Evolutionary conservation across 2,329 filamentous ascomycete species (phyloP), one percentile per base, ranked within the genome.

Genomic region (Ophiocordyceps camponoti-rufipedis): DNA sequence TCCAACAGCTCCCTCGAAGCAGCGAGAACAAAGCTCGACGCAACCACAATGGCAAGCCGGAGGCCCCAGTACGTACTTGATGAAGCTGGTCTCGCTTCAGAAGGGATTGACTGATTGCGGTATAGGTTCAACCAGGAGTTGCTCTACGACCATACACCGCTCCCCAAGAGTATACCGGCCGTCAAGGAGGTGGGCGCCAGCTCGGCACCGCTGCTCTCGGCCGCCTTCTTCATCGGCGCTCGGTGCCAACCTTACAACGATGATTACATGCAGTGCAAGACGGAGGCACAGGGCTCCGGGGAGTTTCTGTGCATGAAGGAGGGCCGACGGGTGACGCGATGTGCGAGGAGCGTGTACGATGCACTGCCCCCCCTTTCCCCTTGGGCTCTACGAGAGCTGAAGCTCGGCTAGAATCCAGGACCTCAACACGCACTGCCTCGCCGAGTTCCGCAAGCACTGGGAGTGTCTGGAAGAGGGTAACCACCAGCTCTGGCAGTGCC

Each of bases 181-280:
- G 91, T 98, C 64, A 76, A 85, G 65, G 91, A 98, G 69, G 78
- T 98, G 54, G 91, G 91, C 58, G 78, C 86, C 59, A 94, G 82
- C 58, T 96, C 89, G 47, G 91, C 88, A 38, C 91, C 91, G 46
- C 75, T 98, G 41, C 72, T 94, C 48, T 94, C 85, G 52, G 91
- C 91, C 31, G 80, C 86, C 45, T 98, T 85, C 75, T 98, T 96
- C 66, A 98, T 98, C 62, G 91, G 91, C 51, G 88, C 87, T 54
- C 82, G 89, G 60, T 98, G 91, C 80, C 82, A 77, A 63, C 72
- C 84, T 50, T 98, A 88, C 74, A 96, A 96, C 67, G 91, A 98
- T 72, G 91, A 98, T 69, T 98, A 83, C 70, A 98, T 98, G 89
- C 85, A 94, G 71, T 98, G 91, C 82, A 98, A 98, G 81, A 85